Percentiles rank a stretch among this genome's conserved stretches.
Evolutionary conservation across 352 stramenopile species (phyloP).

Genomic region (Pythium biforme): DNA sequence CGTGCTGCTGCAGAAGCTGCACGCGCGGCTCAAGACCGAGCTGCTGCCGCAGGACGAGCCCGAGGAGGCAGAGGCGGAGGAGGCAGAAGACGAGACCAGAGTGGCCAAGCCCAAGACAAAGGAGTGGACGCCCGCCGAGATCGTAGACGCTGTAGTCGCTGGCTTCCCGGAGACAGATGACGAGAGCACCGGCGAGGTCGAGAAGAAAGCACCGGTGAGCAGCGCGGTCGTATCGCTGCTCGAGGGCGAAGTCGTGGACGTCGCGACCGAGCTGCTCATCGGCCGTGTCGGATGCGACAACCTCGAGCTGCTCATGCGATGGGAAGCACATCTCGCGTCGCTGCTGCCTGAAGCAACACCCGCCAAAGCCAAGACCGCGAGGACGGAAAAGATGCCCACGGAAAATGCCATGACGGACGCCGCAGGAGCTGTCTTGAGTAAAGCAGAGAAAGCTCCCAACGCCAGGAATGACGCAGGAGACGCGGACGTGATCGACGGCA

Average conservation of each 20-base stretch:
- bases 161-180: neutral
- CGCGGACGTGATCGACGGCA: neutral
- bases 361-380: neutral
- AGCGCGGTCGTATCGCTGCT: constrained; percentile 33
- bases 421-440: neutral
- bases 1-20: constrained; percentile 39
- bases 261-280: constrained; percentile 64
- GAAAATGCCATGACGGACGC: neutral
- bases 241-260: constrained; percentile 61
- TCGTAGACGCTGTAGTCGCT: neutral
- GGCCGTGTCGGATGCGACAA: constrained; percentile 40
- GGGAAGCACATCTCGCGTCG: constrained; percentile 36
- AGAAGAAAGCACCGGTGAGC: neutral
- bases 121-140: constrained; percentile 16
- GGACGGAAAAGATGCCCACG: neutral
- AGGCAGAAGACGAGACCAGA: constrained; percentile 14
- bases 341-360: neutral
- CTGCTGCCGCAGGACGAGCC: constrained; percentile 34
- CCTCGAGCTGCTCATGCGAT: constrained; percentile 38
- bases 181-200: neutral
- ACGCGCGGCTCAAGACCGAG: constrained; percentile 33
- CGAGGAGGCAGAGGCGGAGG: constrained; percentile 18
- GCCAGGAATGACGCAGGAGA: neutral
- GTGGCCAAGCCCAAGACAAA: neutral
- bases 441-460: neutral